phyloP scores from a whole-genome alignment of 257 asterid species.

The Agastache rugosa region DNA sequence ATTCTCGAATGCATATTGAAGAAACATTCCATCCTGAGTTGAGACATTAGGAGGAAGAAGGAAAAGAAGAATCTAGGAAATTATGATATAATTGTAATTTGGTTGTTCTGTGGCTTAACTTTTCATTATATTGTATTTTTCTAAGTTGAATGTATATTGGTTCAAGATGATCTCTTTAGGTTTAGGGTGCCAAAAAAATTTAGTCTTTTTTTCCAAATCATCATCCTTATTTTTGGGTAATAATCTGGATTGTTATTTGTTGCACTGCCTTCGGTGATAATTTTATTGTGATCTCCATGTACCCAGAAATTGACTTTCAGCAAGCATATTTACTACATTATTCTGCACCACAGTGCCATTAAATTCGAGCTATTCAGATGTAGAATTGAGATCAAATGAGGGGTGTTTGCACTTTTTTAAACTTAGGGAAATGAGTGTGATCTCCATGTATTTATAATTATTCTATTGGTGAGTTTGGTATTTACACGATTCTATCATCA shows the following conservation, averaged over 20 bases:
- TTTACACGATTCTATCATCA: background rate
- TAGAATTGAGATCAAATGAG: constrained; percentile 65
- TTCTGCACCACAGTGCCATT: constrained; percentile 59
- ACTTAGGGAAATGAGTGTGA: background rate
- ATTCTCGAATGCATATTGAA: constrained; percentile 24
- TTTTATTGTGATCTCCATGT: background rate
- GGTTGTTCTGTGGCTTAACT: background rate
- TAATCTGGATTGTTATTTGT: constrained; percentile 16
- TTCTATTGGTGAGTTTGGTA: too few species aligned
- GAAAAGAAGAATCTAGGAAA: background rate
- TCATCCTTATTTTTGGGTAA: constrained; percentile 10
- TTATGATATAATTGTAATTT: constrained; percentile 14
- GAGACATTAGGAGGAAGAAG: constrained; percentile 15
- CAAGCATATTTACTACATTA: constrained; percentile 12
- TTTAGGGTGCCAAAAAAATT: background rate
- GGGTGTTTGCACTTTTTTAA: background rate
- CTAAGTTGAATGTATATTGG: constrained; percentile 7
- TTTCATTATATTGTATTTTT: too few species aligned
- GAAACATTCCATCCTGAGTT: background rate
- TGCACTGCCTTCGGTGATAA: background rate
- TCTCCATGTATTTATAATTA: constrained; percentile 19
- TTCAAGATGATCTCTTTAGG: constrained; percentile 15
- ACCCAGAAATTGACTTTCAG: constrained; percentile 22
- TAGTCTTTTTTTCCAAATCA: constrained; percentile 8
- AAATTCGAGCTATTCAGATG: constrained; percentile 58